A percentile compares a stretch with the other conserved stretches of the same genome.
Evolutionary conservation across 495 filamentous ascomycete genomes (phyloP).

Genomic region (Penicillium macrosclerotiorum): DNA sequence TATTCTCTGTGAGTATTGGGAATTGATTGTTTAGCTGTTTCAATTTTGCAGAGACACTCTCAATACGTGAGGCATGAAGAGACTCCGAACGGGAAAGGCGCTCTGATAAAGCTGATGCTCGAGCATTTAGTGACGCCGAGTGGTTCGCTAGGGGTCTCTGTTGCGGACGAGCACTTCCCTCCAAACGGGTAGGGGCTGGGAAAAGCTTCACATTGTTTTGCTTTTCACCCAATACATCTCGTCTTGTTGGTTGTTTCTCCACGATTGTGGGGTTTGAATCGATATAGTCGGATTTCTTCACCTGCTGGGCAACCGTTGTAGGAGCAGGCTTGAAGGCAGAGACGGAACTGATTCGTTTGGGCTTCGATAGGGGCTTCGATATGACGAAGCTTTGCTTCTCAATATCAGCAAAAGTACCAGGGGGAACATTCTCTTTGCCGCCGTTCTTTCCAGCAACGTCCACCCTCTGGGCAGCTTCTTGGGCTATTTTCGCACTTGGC

Average conservation of each 20-base stretch:
- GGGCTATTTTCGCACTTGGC: slow-evolving; percentile 29
- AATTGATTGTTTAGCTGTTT: slow-evolving; percentile 39
- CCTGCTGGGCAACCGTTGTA: not conserved
- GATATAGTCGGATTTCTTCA: slow-evolving; percentile 3
- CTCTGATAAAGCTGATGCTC: slow-evolving; percentile 10
- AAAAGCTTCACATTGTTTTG: slow-evolving; percentile 10
- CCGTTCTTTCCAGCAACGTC: slow-evolving; percentile 43
- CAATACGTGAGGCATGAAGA: slow-evolving; percentile 15
- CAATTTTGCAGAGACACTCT: slow-evolving; percentile 4
- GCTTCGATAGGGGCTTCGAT: slow-evolving; percentile 4
- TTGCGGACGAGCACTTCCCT: not conserved
- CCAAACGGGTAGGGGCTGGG: not conserved
- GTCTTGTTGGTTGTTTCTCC: slow-evolving; percentile 3
- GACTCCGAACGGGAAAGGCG: slow-evolving; percentile 21
- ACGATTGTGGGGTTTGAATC: not conserved
- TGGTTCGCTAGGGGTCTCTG: slow-evolving; percentile 1
- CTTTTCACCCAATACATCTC: slow-evolving; percentile 9
- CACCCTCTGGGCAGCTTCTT: slow-evolving; percentile 25
- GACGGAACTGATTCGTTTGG: not conserved
- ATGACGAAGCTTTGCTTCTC: slow-evolving; percentile 14
- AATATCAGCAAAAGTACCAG: slow-evolving; percentile 21
- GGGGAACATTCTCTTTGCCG: slow-evolving; percentile 50
- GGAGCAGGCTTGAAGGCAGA: not conserved
- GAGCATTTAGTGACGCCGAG: slow-evolving; percentile 8
- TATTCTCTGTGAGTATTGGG: slow-evolving; percentile 54